Evolutionary conservation across 306 rosid species (phyloP).

Genomic region (Acacia confusa): DNA sequence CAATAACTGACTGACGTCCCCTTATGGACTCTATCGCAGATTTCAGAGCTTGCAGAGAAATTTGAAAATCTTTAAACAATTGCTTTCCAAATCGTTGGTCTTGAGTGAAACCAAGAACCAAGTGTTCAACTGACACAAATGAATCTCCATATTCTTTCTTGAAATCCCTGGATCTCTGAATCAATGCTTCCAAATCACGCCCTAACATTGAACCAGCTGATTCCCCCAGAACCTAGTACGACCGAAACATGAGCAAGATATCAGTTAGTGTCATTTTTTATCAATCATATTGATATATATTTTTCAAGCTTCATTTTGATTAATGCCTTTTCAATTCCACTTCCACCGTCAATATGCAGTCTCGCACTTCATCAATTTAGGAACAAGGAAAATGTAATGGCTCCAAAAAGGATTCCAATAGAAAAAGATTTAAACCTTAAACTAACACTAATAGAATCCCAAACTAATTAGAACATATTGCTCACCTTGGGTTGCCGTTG

Average conservation of each 20-base stretch:
- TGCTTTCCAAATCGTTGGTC: conserved; percentile 90
- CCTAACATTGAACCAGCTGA: conserved; percentile 86
- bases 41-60: conserved; percentile 65
- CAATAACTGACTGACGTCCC: conserved; percentile 94
- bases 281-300: not conserved
- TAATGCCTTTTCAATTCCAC: not conserved
- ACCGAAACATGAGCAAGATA: conserved; percentile 23
- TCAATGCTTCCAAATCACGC: conserved; percentile 92
- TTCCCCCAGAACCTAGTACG: conserved; percentile 75
- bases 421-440: conserved; percentile 7
- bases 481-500: conserved; percentile 94
- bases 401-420: conserved; percentile 2
- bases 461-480: conserved; percentile 21
- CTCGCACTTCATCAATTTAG: not conserved
- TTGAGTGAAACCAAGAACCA: conserved; percentile 83
- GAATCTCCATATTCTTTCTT: conserved; percentile 95
- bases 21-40: conserved; percentile 84
- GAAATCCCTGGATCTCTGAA: conserved; percentile 86
- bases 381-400: not conserved
- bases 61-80: conserved; percentile 79
- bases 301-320: conserved; percentile 4
- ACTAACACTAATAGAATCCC: not conserved
- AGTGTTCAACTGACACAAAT: conserved; percentile 93
- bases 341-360: not conserved
- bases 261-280: not conserved